These are phyloP conservation scores for Kickxella alabastrina DNA, from an alignment of 192 early-diverging fungal species.

Conservation along the genomic window DNA sequence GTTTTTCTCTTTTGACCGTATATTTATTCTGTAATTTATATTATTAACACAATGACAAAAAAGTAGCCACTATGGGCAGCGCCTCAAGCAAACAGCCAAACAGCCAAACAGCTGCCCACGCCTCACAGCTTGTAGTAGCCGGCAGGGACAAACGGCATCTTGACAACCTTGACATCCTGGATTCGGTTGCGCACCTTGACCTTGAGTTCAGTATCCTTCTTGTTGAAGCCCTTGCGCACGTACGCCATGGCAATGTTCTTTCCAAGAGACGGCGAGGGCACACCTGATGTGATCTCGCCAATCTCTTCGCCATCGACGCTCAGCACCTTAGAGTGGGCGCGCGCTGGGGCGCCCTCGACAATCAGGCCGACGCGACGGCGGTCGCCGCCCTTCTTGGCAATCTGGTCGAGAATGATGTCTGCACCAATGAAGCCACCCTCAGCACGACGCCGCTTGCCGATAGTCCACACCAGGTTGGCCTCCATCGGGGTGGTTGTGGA, in stretches of 20 bases:
- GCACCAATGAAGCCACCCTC: slow-evolving; percentile 93
- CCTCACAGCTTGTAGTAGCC: slow-evolving; percentile 68
- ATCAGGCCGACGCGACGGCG: slow-evolving; percentile 85
- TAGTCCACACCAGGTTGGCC: slow-evolving; percentile 91
- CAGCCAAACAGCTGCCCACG: no score
- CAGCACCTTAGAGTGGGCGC: slow-evolving; percentile 69
- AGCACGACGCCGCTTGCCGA: slow-evolving; percentile 82
- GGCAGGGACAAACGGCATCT: slow-evolving; percentile 93
- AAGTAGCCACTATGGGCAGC: no score
- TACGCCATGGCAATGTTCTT: slow-evolving; percentile 99
- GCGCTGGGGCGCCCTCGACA: slow-evolving; percentile 90
- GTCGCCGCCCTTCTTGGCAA: slow-evolving; percentile 68
- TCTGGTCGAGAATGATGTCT: slow-evolving; percentile 77
- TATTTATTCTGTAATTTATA: slow-evolving; percentile 2
- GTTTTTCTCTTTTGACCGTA: background rate
- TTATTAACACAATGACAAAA: no score
- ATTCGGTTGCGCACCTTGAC: slow-evolving; percentile 86
- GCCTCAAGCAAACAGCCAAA: background rate
- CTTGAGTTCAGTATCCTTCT: slow-evolving; percentile 84
- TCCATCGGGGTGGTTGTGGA: slow-evolving; percentile 90
- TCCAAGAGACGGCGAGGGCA: slow-evolving; percentile 84
- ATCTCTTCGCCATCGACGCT: slow-evolving; percentile 58
- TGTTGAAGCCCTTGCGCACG: slow-evolving; percentile 83
- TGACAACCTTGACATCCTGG: slow-evolving; percentile 78
- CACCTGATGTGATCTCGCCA: slow-evolving; percentile 88